Evolutionary conservation across 495 filamentous ascomycete species (phyloP).

Genomic region (Neurospora cerealis): DNA sequence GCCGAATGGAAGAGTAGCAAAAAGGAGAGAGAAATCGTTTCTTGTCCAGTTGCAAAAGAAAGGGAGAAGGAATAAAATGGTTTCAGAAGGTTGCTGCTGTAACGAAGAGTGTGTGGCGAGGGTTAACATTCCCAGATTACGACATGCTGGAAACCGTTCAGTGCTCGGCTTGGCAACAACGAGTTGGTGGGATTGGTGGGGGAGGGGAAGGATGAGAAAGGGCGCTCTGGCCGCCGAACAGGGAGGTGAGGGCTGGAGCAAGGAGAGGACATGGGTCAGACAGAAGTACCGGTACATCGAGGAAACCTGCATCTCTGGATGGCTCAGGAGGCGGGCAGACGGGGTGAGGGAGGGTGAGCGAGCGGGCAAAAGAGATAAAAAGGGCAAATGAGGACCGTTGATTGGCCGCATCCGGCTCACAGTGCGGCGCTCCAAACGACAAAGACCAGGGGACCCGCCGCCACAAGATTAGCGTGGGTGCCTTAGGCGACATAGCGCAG

Average conservation of each 20-base stretch:
- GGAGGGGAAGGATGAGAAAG: neutral
- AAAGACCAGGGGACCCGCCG: constrained; percentile 20
- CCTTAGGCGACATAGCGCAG: constrained; percentile 19
- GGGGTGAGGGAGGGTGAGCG: constrained; percentile 4
- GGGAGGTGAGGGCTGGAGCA: neutral
- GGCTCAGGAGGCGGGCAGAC: constrained; percentile 11
- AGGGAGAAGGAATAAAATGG: neutral
- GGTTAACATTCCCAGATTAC: neutral
- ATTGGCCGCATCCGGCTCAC: constrained; percentile 15
- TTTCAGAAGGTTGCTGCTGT: neutral
- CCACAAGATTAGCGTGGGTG: constrained; percentile 21
- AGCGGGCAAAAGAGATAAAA: constrained; percentile 18
- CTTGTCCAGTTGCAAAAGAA: neutral
- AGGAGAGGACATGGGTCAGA: neutral
- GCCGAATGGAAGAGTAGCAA: neutral
- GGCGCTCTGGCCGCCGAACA: neutral
- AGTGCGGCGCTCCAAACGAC: constrained; percentile 16
- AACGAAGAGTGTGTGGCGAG: neutral
- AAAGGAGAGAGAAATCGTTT: neutral
- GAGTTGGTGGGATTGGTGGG: neutral
- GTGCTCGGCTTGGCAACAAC: neutral
- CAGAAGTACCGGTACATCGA: constrained; percentile 23
- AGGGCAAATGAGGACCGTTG: constrained; percentile 3
- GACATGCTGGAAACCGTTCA: neutral
- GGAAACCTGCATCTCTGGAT: constrained; percentile 10